Conservation (phyloP, 768 basidiomycete species). For the Leccinum truebloodii region DNA sequence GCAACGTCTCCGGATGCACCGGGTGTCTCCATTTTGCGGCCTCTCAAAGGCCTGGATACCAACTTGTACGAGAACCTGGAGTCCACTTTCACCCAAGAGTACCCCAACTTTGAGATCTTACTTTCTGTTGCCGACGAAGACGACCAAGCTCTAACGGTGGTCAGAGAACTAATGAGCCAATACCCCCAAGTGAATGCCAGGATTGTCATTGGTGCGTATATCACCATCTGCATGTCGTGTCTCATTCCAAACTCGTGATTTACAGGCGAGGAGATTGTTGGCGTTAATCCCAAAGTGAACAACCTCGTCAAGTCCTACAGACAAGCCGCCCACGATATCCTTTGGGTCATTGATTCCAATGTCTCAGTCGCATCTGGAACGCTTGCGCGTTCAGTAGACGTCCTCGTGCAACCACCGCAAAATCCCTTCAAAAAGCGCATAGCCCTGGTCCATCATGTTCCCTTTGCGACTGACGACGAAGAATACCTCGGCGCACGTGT, state of each 20-base stretch:
- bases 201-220: slow-evolving; percentile 70
- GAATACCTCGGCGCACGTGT: slow-evolving; percentile 74
- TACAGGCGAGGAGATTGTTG: slow-evolving; percentile 78
- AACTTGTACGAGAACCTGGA: slow-evolving; percentile 97
- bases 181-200: slow-evolving; percentile 75
- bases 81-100: slow-evolving; percentile 89
- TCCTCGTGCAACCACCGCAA: slow-evolving; percentile 49
- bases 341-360: slow-evolving; percentile 99
- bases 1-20: slow-evolving; percentile 59
- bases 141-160: slow-evolving; percentile 88
- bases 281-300: slow-evolving; percentile 97
- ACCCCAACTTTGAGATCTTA: slow-evolving; percentile 88
- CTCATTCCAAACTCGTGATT: slow-evolving; percentile 1
- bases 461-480: slow-evolving; percentile 78
- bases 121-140: slow-evolving; percentile 86
- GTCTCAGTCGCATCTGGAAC: slow-evolving; percentile 76
- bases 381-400: slow-evolving; percentile 81
- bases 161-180: slow-evolving; percentile 71
- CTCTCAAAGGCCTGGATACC: slow-evolving; percentile 91
- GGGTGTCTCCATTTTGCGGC: slow-evolving; percentile 92
- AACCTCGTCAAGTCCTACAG: slow-evolving; percentile 87
- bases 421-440: slow-evolving; percentile 48
- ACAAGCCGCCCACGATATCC: slow-evolving; percentile 79
- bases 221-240: background rate
- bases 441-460: slow-evolving; percentile 94